Base-by-base conservation (phyloP, 129 eudicot genomes). In the Artemisia tridentata region DNA sequence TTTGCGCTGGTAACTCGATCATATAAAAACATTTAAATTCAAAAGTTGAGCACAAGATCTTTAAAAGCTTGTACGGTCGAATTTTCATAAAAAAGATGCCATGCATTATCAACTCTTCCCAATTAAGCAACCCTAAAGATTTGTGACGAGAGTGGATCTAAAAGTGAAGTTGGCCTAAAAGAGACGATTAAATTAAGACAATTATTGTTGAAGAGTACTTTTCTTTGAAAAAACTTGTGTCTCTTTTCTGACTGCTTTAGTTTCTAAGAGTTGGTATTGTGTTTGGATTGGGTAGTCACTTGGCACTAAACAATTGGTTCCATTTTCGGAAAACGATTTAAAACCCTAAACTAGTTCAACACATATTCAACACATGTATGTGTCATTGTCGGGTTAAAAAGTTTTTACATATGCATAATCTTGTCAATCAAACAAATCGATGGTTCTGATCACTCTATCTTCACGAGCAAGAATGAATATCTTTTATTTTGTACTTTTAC, bases 221-320 rank as follows among this genome's bases (percentile, higher is more conserved):
- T 69, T 18, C 10, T 54, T 41, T 70, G 53, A 41, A 70, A 64
- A 20, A 56, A 70, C 75, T 38, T 20, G 55, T 46, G 12, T 56
- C 21, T 41, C 65, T 41, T 71, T 71, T 47, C 55, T 56, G 75
- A 56, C 75, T 56, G 45, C 75, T 71, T 71, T 69, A 38, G 10
- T 38, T 38, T 38, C 10, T 14, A 3, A 11, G 66, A 71, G 20
- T 13, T 34, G 53, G 63, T 70, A 41, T 71, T 31, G 54, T 71
- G 75, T 71, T 71, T 55, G 75, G 75, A 71, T 71, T 71, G 23
- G 75, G 66, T 71, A 55, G 55, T 71, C 65, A 71, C 65, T 71
- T 41, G 55, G 14, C 65, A 71, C 66, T 19, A 71, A 17, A 41
- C 41, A 55, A 41, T 19, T 41, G 23, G 56, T 71, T 56, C 75